Base-by-base conservation (phyloP, 2,329 filamentous ascomycete species). In the Intubia oerlemansii region DNA sequence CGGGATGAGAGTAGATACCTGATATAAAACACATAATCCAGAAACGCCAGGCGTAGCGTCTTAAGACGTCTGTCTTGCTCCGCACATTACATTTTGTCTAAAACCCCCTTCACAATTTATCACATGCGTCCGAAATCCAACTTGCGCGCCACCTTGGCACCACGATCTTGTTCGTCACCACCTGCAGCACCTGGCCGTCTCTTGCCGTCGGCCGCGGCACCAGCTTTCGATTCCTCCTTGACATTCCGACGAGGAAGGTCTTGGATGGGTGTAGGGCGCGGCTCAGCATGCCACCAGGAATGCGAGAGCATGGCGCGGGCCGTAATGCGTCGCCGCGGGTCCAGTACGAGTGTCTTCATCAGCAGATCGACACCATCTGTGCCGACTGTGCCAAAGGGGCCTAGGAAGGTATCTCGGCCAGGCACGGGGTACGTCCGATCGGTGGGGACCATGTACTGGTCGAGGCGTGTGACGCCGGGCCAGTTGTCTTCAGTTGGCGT, bases 401-500 rank as follows among this genome's bases (percentile, higher is more conserved):
- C 56, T 44, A 75, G 59, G 57, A 80, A 93, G 44, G 75, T 74
- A 32, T 77, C 70, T 36, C 66, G 64, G 2, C 68, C 67, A 36
- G 66, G 64, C 49, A 80, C 41, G 41, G 67, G 55, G 36, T 69
- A 60, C 32, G 53, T 49, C 32, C 65, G 40, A 38, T 41, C 41
- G 43, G 36, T 54, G 2, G 74, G 62, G 2, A 76, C 64, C n/a
- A 82, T 67, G 50, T 88, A 98, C 34, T 74, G 74, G 10, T 72
- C 69, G 9, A 98, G 57, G 37, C 69, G 69, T 5, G 71, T 71
- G 7, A 98, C 84, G 17, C 85, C 85, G 1, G 88, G 84, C 88
- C 88, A 98, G 46, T 82, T 85, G 11, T 88, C 79, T 46, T 98
- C 88, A 5, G 71, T 88, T 0, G 88, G 88, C 0, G 82, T 90